Base-by-base conservation (phyloP, 2,329 filamentous ascomycete genomes). In the Colletotrichum chrysophilum region DNA sequence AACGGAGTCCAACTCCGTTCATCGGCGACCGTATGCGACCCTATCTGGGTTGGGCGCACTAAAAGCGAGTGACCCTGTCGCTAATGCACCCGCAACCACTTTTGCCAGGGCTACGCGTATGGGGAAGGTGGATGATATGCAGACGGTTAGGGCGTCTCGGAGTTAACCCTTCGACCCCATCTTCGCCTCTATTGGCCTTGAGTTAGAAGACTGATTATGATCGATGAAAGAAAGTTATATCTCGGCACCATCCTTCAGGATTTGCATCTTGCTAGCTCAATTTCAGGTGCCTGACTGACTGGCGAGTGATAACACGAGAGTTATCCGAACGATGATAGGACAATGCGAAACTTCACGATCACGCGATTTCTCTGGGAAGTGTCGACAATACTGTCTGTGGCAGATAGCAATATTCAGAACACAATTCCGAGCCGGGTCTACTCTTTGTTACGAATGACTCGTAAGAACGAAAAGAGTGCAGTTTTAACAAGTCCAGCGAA, bases 11-110 rank as follows among this genome's bases (percentile, higher is more conserved):
- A 64, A 28, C 34, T 71, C 71, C 71, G 67, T 74, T 74, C 62
- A 61, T 74, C 71, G 71, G 71, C 71, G 43, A 28, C 66, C 48
- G 16, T 13, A 56, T 70, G 71, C 71, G 43, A 21, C 66, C 48
- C n/a, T 13, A 43, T 70, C 32, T 18, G 70, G 32, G 24, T 64
- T 34, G 43, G 30, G 24, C 30, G 58, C 71, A 21, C 58, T 64
- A 70, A 65, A n/a, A 55, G 58, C 13, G 58, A 64, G 16, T 4
- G 32, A 36, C 60, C 60, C 66, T 65, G 48, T 74, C 67, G 71
- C 71, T 60, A 58, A 66, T 70, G 71, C 60, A 74, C 48, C 24
- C 21, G 36, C 8, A 62, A 52, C 67, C 60, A 55, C 48, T 71
- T 74, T 26, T 60, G 30, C n/a, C 58, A 56, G 71, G 58, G 56